Evolutionary conservation across 805 yeast species (phyloP), one percentile per base, ranked within the genome.

Genomic region (Pichia exigua): DNA sequence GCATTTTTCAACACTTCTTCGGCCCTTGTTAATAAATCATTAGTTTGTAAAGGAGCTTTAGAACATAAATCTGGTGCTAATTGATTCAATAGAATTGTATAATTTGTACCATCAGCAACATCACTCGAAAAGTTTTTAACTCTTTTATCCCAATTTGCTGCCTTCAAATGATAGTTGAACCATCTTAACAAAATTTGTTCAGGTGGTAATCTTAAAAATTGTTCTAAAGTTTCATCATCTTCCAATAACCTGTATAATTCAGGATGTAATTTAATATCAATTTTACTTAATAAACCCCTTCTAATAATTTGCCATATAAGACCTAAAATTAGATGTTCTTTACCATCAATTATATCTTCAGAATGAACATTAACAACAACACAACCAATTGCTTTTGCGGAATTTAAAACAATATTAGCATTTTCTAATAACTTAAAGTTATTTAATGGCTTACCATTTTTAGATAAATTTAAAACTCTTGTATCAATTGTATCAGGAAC

Each of bases 331-430:
- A 91, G 78, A 69, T 91, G 96, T 65, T 89, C 95, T 61, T 87
- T 91, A 61, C 97, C 97, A 63, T 90, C 97, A 56, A 88, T 63
- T 49, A 91, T 87, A 67, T 90, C 97, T 66, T 90, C 97, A 17
- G 97, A 87, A 61, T 92, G 98, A 47, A 94, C 98, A 65, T 94
- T 94, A 48, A 94, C 98, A 47, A 94, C 98, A 52, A 94, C 87
- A 76, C 97, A 92, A 21, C 99, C 99, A 71, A 94, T 94, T 49
- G 98, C 99, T 73, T 94, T 94, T 30, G 99, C 99, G 3, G 99
- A 94, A 70, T 94, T 94, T 71, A 94, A 88, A 40, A 94, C 98
- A 59, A 94, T 91, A 71, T 94, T 94, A 49, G 98, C 97, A 70
- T 94, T 94, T 73, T 94, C 99, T 58, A 87, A 80, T 83, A 95